Conservation (phyloP, 139 green algal genomes). For the Picochlorum sp. region DNA sequence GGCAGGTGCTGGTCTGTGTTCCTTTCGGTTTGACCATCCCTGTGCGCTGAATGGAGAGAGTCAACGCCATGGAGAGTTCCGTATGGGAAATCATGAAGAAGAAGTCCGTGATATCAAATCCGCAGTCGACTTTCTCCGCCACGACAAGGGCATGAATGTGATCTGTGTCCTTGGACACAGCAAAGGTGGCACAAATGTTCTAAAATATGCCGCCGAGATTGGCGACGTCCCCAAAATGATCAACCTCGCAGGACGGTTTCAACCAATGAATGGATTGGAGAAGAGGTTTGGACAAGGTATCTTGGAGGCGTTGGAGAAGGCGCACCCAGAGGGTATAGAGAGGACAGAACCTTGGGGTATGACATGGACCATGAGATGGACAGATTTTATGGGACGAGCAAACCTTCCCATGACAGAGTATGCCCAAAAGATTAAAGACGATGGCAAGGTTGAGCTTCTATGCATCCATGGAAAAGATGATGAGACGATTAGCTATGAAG, state of each 20-base stretch:
- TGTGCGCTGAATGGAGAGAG: slow-evolving; percentile 4
- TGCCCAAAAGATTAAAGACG: neutral
- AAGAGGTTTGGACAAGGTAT: slow-evolving; percentile 35
- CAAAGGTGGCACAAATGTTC: slow-evolving; percentile 19
- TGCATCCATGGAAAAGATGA: slow-evolving; percentile 13
- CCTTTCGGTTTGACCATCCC: slow-evolving; percentile 32
- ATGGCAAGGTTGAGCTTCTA: slow-evolving; percentile 4
- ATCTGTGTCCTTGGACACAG: slow-evolving; percentile 26
- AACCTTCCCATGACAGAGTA: neutral
- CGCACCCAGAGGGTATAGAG: slow-evolving; percentile 8
- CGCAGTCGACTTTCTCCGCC: slow-evolving; percentile 12
- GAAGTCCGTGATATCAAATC: slow-evolving; percentile 20
- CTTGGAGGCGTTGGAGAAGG: slow-evolving; percentile 11
- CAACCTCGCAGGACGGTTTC: slow-evolving; percentile 26
- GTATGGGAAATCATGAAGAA: slow-evolving; percentile 33
- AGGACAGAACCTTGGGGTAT: slow-evolving; percentile 16
- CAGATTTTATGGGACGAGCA: neutral
- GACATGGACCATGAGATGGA: slow-evolving; percentile 25
- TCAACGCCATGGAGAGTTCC: slow-evolving; percentile 22
- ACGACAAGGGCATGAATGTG: slow-evolving; percentile 16
- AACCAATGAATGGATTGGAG: slow-evolving; percentile 3
- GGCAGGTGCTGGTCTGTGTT: slow-evolving; percentile 12
- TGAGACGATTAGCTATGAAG: slow-evolving; percentile 11
- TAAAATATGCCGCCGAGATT: slow-evolving; percentile 14
- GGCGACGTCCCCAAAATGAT: slow-evolving; percentile 21